phyloP scores from a whole-genome alignment of 2,329 filamentous ascomycete genomes.

The Fusarium tricinctum region DNA sequence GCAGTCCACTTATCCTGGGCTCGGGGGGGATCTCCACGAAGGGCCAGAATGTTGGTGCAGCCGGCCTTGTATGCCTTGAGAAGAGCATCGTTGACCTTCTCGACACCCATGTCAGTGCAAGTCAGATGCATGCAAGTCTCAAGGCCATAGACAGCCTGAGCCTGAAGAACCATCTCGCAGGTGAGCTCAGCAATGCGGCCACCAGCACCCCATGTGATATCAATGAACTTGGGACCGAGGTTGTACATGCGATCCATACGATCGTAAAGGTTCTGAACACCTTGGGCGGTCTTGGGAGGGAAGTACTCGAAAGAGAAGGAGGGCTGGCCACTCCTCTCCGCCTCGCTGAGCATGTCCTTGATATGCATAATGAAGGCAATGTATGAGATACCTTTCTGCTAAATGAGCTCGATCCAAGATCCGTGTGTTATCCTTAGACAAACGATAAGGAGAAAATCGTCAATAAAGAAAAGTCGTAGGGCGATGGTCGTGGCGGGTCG shows the following conservation, averaged over 20 bases:
- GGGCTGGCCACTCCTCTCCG: conserved; percentile 81
- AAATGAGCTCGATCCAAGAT: background rate
- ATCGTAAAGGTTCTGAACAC: conserved; percentile 99
- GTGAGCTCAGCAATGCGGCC: conserved; percentile 92
- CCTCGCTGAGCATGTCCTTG: conserved; percentile 87
- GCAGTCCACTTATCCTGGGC: conserved; percentile 96
- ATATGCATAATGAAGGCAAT: conserved; percentile 83
- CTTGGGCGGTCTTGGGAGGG: conserved; percentile 95
- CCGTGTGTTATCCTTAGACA: conserved; percentile 9
- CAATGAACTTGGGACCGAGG: conserved; percentile 94
- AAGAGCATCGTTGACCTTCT: conserved; percentile 91
- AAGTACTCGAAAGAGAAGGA: conserved; percentile 99
- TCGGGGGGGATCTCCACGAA: conserved; percentile 92
- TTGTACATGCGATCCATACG: conserved; percentile 99
- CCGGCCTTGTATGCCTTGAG: conserved; percentile 91
- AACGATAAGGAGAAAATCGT: background rate
- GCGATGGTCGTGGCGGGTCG: conserved; percentile 26
- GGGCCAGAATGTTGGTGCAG: conserved; percentile 96
- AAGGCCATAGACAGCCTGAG: conserved; percentile 93
- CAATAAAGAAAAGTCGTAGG: conserved; percentile 7
- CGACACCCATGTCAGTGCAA: conserved; percentile 96
- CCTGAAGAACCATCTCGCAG: conserved; percentile 96
- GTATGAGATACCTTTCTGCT: background rate
- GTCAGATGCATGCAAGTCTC: conserved; percentile 99
- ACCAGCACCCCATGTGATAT: conserved; percentile 98